Evolutionary conservation across 495 filamentous ascomycete species (phyloP).

Genomic region (Penicillium mononematosum): DNA sequence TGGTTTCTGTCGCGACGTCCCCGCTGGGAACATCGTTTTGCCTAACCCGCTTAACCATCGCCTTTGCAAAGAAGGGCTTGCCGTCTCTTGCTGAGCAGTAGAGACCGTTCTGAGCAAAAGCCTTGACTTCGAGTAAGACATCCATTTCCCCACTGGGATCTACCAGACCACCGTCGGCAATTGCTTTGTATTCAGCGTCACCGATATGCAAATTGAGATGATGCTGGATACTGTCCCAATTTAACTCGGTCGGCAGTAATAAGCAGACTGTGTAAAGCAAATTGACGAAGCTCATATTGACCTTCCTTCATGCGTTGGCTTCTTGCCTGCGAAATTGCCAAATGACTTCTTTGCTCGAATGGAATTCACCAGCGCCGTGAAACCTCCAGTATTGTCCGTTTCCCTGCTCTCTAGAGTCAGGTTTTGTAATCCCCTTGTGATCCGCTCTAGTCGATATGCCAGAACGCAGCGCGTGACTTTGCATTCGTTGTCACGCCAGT

Average conservation of each 20-base stretch:
- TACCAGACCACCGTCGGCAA: constrained; percentile 2
- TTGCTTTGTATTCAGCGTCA: constrained; percentile 1
- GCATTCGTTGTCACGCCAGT: too few relatives aligned
- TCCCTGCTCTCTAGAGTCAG: too few relatives aligned
- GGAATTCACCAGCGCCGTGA: neutral
- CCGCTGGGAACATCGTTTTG: too few relatives aligned
- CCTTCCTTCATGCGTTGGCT: neutral
- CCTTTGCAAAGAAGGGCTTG: too few relatives aligned
- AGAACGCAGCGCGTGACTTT: too few relatives aligned
- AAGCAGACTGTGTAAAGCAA: constrained; percentile 1
- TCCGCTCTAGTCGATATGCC: too few relatives aligned
- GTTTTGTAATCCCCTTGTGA: too few relatives aligned
- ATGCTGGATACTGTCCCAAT: constrained; percentile 1
- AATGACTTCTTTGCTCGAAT: neutral
- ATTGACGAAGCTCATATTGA: constrained; percentile 3
- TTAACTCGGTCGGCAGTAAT: constrained; percentile 1
- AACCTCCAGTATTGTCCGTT: neutral
- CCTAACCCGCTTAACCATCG: too few relatives aligned
- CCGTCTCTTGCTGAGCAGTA: too few relatives aligned
- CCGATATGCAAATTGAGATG: neutral
- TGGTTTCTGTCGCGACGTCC: too few relatives aligned
- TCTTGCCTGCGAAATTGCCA: neutral
- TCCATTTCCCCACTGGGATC: neutral
- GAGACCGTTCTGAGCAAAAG: neutral
- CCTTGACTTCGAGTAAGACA: constrained; percentile 4